Evolutionary conservation across 371 early-diverging fungal species (phyloP).

Genomic region (Scutellospora calospora): DNA sequence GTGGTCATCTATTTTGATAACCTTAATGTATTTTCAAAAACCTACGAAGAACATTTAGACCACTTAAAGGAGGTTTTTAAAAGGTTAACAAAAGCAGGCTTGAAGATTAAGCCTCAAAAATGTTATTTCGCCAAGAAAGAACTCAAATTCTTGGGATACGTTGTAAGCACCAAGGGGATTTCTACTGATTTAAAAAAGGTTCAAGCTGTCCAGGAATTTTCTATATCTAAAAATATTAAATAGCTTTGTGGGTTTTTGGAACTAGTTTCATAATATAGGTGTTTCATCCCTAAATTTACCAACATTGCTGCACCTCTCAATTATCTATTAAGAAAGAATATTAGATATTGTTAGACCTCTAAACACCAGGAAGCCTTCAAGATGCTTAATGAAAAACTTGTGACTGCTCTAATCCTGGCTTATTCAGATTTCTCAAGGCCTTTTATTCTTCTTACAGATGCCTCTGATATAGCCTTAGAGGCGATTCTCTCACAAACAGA

Average conservation of each 20-base stretch:
- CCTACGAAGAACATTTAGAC: constrained; percentile 21
- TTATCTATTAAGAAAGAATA: constrained; percentile 47
- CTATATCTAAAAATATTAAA: constrained; percentile 47
- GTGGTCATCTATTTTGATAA: too few relatives aligned
- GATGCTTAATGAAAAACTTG: constrained; percentile 42
- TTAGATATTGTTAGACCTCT: constrained; percentile 45
- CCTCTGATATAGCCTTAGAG: constrained; percentile 50
- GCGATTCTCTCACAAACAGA: constrained; percentile 50
- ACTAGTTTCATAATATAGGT: constrained; percentile 51
- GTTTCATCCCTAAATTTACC: constrained; percentile 54
- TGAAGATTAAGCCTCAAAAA: constrained; percentile 28
- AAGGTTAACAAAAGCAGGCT: background rate
- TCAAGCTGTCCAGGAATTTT: constrained; percentile 21
- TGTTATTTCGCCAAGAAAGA: constrained; percentile 10
- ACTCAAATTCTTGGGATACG: constrained; percentile 24
- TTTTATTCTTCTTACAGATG: constrained; percentile 49
- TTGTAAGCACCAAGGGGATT: constrained; percentile 8
- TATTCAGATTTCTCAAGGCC: constrained; percentile 48
- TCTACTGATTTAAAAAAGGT: constrained; percentile 41
- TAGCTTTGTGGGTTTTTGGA: constrained; percentile 57
- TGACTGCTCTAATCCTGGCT: constrained; percentile 43
- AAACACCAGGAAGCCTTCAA: constrained; percentile 50
- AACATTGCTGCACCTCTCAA: constrained; percentile 56
- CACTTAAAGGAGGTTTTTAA: constrained; percentile 18
- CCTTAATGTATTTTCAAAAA: too few relatives aligned